Evolutionary conservation across 2,329 filamentous ascomycete species (phyloP).

Genomic region (Teratosphaeria pseudoeucalypti): DNA sequence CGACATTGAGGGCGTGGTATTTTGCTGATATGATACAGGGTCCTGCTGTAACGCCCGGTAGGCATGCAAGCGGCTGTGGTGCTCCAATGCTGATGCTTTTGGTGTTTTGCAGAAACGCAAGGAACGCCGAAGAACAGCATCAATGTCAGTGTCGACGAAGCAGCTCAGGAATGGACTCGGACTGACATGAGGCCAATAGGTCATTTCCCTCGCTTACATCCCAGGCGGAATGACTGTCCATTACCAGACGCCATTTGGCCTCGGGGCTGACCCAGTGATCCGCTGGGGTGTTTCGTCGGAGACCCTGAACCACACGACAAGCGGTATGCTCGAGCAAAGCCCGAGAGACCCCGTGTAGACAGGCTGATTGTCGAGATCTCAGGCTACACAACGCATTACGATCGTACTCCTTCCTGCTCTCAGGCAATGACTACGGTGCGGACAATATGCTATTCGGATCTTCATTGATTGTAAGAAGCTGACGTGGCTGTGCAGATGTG

Average conservation of each 20-base stretch:
- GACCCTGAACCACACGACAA: slow-evolving; percentile 27
- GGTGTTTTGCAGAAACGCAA: neutral
- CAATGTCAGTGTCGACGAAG: slow-evolving; percentile 25
- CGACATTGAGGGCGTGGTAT: slow-evolving; percentile 29
- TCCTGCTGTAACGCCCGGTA: neutral
- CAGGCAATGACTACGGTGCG: neutral
- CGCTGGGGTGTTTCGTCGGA: slow-evolving; percentile 31
- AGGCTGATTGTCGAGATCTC: neutral
- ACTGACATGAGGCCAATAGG: neutral
- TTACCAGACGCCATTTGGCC: slow-evolving; percentile 44
- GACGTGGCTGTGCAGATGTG: neutral
- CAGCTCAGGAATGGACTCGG: neutral
- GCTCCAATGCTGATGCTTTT: neutral
- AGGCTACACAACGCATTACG: slow-evolving; percentile 23
- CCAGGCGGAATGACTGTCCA: slow-evolving; percentile 43
- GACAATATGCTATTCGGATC: neutral
- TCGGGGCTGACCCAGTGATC: slow-evolving; percentile 35
- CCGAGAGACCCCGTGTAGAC: neutral
- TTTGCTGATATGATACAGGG: neutral
- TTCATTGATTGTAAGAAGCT: neutral
- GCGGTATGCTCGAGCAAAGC: slow-evolving; percentile 17
- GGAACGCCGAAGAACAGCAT: slow-evolving; percentile 41
- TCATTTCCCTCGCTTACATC: slow-evolving; percentile 40
- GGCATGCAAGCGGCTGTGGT: neutral
- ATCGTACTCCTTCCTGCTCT: slow-evolving; percentile 43